Evolutionary conservation across 371 early-diverging fungal genomes (phyloP).

Genomic region (Mortierella sp.): DNA sequence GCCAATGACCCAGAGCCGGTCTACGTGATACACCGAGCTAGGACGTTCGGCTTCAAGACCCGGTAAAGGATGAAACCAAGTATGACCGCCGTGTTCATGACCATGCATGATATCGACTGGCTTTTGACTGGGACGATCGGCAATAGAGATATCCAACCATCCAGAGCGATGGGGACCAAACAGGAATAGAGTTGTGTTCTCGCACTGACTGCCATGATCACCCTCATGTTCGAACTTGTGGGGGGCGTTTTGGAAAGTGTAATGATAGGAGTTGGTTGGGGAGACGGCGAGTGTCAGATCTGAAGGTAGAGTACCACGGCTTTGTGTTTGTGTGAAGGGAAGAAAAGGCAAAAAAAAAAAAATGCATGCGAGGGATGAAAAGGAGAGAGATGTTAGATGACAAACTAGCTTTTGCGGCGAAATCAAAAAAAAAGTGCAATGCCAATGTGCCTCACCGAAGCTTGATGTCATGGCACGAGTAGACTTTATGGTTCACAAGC

Average conservation of each 20-base stretch:
- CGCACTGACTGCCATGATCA: slow-evolving; percentile 39
- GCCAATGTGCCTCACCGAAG: slow-evolving; percentile 22
- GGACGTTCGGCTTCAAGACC: slow-evolving; percentile 17
- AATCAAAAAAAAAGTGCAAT: too few species aligned
- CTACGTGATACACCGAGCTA: slow-evolving; percentile 24
- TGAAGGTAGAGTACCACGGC: slow-evolving; percentile 21
- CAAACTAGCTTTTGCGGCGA: too few species aligned
- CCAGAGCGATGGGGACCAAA: slow-evolving; percentile 39
- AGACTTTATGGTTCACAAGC: slow-evolving; percentile 31
- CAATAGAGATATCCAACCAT: slow-evolving; percentile 39
- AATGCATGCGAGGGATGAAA: not conserved
- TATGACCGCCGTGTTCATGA: slow-evolving; percentile 4
- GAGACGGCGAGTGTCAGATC: slow-evolving; percentile 27
- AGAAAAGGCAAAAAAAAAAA: not conserved
- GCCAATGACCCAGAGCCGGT: slow-evolving; percentile 43
- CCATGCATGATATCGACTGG: slow-evolving; percentile 31
- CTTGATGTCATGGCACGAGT: slow-evolving; percentile 47
- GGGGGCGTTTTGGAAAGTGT: slow-evolving; percentile 38
- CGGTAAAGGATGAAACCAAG: slow-evolving; percentile 29
- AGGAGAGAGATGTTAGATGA: slow-evolving; percentile 2
- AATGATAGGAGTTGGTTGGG: slow-evolving; percentile 37
- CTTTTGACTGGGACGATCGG: slow-evolving; percentile 26
- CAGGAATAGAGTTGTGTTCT: slow-evolving; percentile 41
- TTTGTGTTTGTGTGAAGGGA: not conserved
- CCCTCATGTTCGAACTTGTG: slow-evolving; percentile 27